A percentile compares a stretch with the other conserved stretches of the same genome.
Evolutionary conservation across 1,284 basidiomycete species (phyloP).

Genomic region (Thecaphora frezii): DNA sequence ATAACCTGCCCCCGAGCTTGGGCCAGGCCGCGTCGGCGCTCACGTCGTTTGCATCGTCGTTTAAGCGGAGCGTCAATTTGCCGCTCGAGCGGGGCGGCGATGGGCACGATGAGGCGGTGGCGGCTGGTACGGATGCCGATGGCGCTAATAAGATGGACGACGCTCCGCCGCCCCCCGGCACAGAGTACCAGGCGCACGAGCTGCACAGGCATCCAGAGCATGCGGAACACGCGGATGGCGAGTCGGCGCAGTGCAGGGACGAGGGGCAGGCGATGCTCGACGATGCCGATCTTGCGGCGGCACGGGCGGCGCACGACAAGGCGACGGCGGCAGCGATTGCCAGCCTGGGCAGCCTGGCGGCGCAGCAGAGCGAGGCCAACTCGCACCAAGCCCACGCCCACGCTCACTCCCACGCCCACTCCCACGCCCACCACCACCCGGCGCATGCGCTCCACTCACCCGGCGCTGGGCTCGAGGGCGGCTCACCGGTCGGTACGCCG

Average conservation of each 20-base stretch:
- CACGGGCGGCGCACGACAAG: constrained; percentile 29
- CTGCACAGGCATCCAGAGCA: not conserved
- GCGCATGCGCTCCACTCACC: no score
- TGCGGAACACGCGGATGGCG: constrained; percentile 9
- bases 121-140: constrained; percentile 7
- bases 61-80: constrained; percentile 47
- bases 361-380: constrained; percentile 1
- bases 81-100: no score
- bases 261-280: constrained; percentile 3
- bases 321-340: constrained; percentile 50
- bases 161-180: constrained; percentile 27
- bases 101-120: no score
- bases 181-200: constrained; percentile 17
- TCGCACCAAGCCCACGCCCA: constrained; percentile 5
- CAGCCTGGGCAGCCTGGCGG: constrained; percentile 42
- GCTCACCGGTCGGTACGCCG: not conserved
- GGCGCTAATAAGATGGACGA: constrained; percentile 12
- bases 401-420: constrained; percentile 13
- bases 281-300: constrained; percentile 8
- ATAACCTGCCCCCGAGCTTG: constrained; percentile 23
- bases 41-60: constrained; percentile 44
- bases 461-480: not conserved
- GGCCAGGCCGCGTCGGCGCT: constrained; percentile 50
- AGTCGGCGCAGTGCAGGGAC: not conserved
- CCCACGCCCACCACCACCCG: constrained; percentile 7